These are phyloP conservation scores for Microbotryomycetes sp. DNA, from an alignment of 1,284 basidiomycete species.

Conservation along the genomic window DNA sequence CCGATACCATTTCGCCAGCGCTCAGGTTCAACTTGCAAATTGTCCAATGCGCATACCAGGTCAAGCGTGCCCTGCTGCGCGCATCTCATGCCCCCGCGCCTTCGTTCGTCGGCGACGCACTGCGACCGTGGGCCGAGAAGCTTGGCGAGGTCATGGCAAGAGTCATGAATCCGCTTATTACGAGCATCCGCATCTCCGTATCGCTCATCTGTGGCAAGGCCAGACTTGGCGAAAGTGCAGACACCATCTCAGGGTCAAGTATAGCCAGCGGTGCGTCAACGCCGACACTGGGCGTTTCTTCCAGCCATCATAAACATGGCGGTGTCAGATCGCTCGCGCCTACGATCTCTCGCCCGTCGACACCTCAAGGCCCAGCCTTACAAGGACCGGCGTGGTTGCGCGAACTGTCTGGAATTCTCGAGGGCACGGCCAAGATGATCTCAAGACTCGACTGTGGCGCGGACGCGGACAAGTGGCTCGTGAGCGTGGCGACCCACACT, in stretches of 20 bases:
- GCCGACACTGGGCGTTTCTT: not conserved
- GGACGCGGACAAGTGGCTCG: slow-evolving; percentile 35
- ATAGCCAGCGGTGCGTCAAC: not conserved
- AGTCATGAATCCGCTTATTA: slow-evolving; percentile 33
- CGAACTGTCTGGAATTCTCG: slow-evolving; percentile 28
- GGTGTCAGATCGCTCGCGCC: not conserved
- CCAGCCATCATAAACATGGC: not conserved
- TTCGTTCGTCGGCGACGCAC: slow-evolving; percentile 31
- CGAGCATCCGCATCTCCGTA: slow-evolving; percentile 5
- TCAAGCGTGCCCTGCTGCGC: slow-evolving; percentile 22
- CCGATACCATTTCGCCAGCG: slow-evolving; percentile 23
- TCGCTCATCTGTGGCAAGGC: slow-evolving; percentile 8
- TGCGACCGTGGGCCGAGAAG: slow-evolving; percentile 34
- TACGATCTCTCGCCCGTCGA: not conserved
- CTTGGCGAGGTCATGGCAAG: slow-evolving; percentile 30
- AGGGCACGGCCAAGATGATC: slow-evolving; percentile 25
- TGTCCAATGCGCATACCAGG: slow-evolving; percentile 31
- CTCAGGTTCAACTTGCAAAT: slow-evolving; percentile 34
- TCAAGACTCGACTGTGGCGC: slow-evolving; percentile 24
- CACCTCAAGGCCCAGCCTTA: not conserved
- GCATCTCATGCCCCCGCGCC: slow-evolving; percentile 12
- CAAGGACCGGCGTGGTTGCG: slow-evolving; percentile 29
- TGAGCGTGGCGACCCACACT: slow-evolving; percentile 29
- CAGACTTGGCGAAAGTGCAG: slow-evolving; percentile 1
- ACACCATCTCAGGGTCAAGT: not conserved